These are phyloP conservation scores for Tetrahymena elliotti DNA, from an alignment of 73 alveolate species.

Conservation along the genomic window DNA sequence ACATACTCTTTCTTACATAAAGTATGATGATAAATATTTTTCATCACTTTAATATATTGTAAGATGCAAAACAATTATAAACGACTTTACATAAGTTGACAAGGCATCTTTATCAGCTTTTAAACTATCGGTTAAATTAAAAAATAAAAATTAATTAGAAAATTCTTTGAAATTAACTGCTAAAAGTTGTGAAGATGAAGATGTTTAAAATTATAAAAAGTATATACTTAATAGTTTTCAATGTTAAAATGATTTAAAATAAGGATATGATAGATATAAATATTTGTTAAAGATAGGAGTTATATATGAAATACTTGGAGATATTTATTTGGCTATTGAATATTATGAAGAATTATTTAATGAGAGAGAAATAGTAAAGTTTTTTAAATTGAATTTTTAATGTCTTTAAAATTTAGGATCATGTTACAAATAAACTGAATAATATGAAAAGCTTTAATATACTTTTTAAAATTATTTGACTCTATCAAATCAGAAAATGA, in stretches of 20 bases:
- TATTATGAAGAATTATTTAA: too few species aligned
- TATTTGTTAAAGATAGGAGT: background rate
- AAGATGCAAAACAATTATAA: background rate
- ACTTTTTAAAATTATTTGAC: too few species aligned
- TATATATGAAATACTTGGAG: background rate
- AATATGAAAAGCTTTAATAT: background rate
- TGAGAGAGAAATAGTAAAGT: too few species aligned
- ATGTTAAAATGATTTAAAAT: too few species aligned
- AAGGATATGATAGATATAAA: too few species aligned
- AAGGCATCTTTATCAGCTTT: background rate
- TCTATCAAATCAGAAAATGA: too few species aligned
- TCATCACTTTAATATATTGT: background rate
- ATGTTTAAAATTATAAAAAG: background rate
- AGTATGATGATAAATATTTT: background rate
- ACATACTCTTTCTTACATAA: background rate
- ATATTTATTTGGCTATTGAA: background rate
- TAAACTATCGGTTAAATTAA: too few species aligned
- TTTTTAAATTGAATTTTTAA: too few species aligned
- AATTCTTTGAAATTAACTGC: background rate
- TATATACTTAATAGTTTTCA: background rate
- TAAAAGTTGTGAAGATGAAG: background rate
- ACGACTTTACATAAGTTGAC: background rate
- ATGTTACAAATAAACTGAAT: background rate
- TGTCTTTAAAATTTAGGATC: background rate
- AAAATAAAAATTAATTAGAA: too few species aligned